Percentiles rank a stretch among this genome's conserved stretches.
Evolutionary conservation across 1,139 yeast species (phyloP).

Genomic region (Blastobotrys indianensis): DNA sequence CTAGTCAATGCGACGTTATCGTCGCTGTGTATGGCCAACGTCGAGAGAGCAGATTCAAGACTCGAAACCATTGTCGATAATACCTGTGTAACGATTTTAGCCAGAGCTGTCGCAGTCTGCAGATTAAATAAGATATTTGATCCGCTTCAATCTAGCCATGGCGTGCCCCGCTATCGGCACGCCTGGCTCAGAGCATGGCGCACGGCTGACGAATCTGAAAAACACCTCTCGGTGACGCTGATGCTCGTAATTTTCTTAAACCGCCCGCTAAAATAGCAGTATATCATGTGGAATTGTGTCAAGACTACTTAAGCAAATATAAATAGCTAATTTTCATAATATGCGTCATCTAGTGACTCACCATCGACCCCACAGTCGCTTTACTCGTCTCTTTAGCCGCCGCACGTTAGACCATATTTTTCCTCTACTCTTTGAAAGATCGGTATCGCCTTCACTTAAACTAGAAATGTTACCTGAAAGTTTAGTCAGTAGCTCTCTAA

Average conservation of each 20-base stretch:
- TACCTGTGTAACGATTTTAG: too few species aligned
- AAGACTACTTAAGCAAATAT: too few species aligned
- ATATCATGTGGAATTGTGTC: too few species aligned
- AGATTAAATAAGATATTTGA: background rate
- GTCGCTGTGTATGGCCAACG: constrained; percentile 29
- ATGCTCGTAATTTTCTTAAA: too few species aligned
- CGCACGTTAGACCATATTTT: background rate
- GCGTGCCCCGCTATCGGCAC: too few species aligned
- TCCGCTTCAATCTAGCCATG: too few species aligned
- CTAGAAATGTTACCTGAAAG: background rate
- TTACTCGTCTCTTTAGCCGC: background rate
- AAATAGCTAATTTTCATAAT: background rate
- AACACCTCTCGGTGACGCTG: too few species aligned
- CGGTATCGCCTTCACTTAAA: background rate
- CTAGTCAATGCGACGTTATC: constrained; percentile 26
- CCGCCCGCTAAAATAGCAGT: too few species aligned
- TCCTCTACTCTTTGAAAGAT: too few species aligned
- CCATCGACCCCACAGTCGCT: background rate
- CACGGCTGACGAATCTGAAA: background rate
- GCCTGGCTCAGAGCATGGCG: background rate
- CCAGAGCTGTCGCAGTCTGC: background rate
- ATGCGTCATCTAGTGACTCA: background rate
- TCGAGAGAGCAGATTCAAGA: too few species aligned
- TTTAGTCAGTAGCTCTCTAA: constrained; percentile 1
- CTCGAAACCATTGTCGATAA: too few species aligned